A percentile compares a stretch with the other conserved stretches of the same genome.
Evolutionary conservation across 2,329 filamentous ascomycete species (phyloP).

Genomic region (Leptographium lundbergii): DNA sequence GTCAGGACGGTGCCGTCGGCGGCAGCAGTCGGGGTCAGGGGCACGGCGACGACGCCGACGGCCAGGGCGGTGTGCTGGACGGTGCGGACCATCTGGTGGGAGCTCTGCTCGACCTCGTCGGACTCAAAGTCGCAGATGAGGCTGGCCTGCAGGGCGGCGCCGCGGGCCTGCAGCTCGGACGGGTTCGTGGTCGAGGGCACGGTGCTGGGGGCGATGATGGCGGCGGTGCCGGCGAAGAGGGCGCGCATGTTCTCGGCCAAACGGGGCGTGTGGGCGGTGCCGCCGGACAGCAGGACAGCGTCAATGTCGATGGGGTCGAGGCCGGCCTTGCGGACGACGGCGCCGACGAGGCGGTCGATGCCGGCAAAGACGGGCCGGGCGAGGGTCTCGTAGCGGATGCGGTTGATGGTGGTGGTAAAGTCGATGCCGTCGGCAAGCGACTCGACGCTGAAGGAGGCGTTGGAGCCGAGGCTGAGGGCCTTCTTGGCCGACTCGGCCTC

Average conservation of each 20-base stretch:
- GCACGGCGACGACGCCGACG: constrained; percentile 66
- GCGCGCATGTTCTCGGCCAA: constrained; percentile 68
- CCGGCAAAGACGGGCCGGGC: constrained; percentile 76
- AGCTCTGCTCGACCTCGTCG: constrained; percentile 89
- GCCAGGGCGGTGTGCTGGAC: constrained; percentile 82
- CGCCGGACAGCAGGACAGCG: constrained; percentile 87
- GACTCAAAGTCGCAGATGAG: constrained; percentile 90
- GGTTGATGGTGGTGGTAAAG: constrained; percentile 85
- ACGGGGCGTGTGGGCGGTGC: constrained; percentile 85
- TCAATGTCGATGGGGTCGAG: constrained; percentile 88
- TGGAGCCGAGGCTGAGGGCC: constrained; percentile 74
- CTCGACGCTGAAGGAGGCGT: constrained; percentile 88
- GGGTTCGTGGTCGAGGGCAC: constrained; percentile 74
- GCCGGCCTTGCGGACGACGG: constrained; percentile 80
- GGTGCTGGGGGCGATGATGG: constrained; percentile 73
- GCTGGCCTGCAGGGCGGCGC: constrained; percentile 89
- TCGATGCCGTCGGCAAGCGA: constrained; percentile 80
- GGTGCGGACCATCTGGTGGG: constrained; percentile 87
- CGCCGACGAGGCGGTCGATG: constrained; percentile 74
- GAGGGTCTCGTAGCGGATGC: constrained; percentile 83
- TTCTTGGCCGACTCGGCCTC: constrained; percentile 90
- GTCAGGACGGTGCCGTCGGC: constrained; percentile 46
- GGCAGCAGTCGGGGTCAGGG: constrained; percentile 39
- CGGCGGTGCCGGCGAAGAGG: constrained; percentile 71
- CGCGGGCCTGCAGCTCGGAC: constrained; percentile 75